phyloP scores from a whole-genome alignment of 139 green algal species.

The Coelastrella sp. region DNA sequence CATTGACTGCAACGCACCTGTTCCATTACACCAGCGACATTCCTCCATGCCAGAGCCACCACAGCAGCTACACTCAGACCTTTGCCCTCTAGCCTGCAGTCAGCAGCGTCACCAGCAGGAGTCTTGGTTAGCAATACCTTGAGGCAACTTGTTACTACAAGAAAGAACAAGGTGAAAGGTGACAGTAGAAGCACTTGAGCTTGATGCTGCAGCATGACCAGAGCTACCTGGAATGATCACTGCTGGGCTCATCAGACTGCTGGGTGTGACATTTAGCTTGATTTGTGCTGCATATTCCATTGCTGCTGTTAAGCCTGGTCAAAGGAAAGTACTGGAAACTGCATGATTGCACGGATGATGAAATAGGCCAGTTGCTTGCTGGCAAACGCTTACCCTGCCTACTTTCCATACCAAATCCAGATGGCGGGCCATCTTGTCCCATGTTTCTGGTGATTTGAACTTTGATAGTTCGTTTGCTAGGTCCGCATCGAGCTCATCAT shows the following conservation, averaged over 20 bases:
- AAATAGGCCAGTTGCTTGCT: neutral
- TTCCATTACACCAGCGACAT: constrained; percentile 63
- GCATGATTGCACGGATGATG: neutral
- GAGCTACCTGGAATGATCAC: too few relatives aligned
- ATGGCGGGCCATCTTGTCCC: constrained; percentile 48
- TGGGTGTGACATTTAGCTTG: too few relatives aligned
- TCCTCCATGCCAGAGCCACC: constrained; percentile 51
- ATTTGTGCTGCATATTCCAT: neutral
- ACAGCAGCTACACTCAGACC: constrained; percentile 51
- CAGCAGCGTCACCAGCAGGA: neutral
- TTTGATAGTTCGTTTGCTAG: constrained; percentile 48
- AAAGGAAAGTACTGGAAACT: neutral
- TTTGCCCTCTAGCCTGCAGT: constrained; percentile 21
- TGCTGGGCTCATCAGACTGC: too few relatives aligned
- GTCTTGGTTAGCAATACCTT: neutral
- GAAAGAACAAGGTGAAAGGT: too few relatives aligned
- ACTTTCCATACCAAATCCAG: constrained; percentile 59
- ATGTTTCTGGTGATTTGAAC: constrained; percentile 36
- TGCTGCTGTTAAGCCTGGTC: neutral
- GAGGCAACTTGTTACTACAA: neutral
- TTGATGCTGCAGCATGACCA: too few relatives aligned
- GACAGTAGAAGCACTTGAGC: too few relatives aligned
- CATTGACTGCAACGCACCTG: constrained; percentile 35
- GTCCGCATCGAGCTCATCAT: constrained; percentile 48
- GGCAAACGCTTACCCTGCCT: constrained; percentile 12